Base-by-base conservation (phyloP, 208 protist species). In the Wallacemonas sp. region DNA sequence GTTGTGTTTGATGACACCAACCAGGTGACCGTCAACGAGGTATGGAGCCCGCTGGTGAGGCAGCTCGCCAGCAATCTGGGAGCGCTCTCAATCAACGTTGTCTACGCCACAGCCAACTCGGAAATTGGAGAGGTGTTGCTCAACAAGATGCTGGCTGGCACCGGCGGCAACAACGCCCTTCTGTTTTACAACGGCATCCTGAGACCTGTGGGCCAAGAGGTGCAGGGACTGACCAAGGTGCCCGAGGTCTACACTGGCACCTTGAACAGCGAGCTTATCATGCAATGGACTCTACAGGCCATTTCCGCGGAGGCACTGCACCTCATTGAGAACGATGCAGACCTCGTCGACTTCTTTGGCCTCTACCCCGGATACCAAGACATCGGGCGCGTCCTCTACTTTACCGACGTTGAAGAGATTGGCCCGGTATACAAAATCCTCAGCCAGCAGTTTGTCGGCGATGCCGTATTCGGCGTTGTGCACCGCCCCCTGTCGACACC, bases 391-490 rank as follows among this genome's bases (percentile, higher is more conserved):
- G 72, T 88, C 1, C 62, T 88, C 4, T 83, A 78, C 73, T 82
- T 88, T 44, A 70, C 82, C 1, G 43, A 47, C 6, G 30, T 1
- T 1, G 47, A 61, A 21, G 68, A 70, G 30, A 62, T 75, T 6
- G 56, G 66, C 12, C 69, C 69, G 1, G 66, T 72, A 2, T 75
- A 74, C 44, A 65, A 68, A 17, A 16, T 68, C 2, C 4, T 76
- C 14, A 75, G 64, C 9, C 78, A 88, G 44, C 52, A 52, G 46
- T 75, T 76, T 46, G 36, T 41, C 5, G 36, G 34, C 29, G 72
- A 78, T 33, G 78, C 72, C 1, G 72, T 80, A 6, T 83, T 85
- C 38, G 82, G 75, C 1, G 82, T 83, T 4, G 76, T 85, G 52
- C 57, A 75, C 43, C 56, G 71, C 12, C 58, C 78, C 1, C 80